A percentile compares a stretch with the other conserved stretches of the same genome.
phyloP scores from a whole-genome alignment of 768 basidiomycete genomes.

The Mycena pura region DNA sequence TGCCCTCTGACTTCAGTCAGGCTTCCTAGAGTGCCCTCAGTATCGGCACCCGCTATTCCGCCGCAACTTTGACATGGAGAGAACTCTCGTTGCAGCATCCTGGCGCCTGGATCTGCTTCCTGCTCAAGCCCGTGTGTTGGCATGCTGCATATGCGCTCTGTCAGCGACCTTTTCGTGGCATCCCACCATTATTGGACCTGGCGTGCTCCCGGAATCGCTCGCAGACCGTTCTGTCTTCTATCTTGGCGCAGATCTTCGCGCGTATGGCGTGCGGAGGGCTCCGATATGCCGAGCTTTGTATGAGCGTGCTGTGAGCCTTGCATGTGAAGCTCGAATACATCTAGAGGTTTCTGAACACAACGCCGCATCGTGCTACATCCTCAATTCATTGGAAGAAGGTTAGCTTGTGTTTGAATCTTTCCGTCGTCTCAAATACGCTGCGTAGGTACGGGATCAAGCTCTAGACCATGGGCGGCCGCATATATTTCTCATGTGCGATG shows the following conservation, averaged over 20 bases:
- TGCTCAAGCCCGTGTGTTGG: constrained; percentile 11
- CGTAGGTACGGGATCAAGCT: not conserved
- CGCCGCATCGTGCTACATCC: constrained; percentile 16
- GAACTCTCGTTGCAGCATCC: not conserved
- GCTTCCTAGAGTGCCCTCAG: not conserved
- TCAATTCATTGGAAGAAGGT: constrained; percentile 8
- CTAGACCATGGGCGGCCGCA: constrained; percentile 18
- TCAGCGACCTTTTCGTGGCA: constrained; percentile 14
- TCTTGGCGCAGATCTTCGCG: constrained; percentile 15
- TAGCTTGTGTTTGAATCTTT: not conserved
- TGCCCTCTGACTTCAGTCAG: not conserved
- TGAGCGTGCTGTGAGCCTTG: constrained; percentile 9
- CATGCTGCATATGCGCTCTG: constrained; percentile 11
- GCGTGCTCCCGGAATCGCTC: constrained; percentile 8
- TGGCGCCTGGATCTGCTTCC: constrained; percentile 17
- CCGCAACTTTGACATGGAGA: not conserved
- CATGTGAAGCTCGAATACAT: constrained; percentile 10
- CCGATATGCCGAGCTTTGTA: constrained; percentile 5
- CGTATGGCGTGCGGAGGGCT: constrained; percentile 14
- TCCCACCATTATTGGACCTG: constrained; percentile 15
- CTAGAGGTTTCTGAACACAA: constrained; percentile 13
- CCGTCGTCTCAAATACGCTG: not conserved
- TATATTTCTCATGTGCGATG: constrained; percentile 20
- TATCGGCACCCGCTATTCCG: not conserved
- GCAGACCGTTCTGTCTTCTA: constrained; percentile 10